phyloP scores from a whole-genome alignment of 225 moss, liverwort and hornwort species.

The Straminergon stramineum region DNA sequence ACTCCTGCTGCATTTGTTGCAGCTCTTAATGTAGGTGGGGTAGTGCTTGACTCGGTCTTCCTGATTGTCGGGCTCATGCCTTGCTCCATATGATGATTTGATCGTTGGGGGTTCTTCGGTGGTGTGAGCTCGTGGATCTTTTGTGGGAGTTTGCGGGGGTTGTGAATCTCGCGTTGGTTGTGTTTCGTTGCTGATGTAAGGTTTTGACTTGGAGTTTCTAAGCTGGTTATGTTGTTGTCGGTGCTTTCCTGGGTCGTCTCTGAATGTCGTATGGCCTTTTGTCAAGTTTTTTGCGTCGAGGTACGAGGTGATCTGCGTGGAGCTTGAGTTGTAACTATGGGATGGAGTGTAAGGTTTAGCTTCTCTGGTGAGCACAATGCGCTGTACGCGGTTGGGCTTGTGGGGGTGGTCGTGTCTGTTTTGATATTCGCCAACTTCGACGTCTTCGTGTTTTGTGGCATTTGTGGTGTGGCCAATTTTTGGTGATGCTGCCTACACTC shows the following conservation, averaged over 20 bases:
- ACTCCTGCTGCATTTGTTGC: neutral
- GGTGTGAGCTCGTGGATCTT: neutral
- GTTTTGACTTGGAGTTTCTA: neutral
- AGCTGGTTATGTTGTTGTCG: neutral
- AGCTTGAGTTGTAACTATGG: neutral
- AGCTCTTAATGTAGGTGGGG: neutral
- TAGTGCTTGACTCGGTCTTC: neutral
- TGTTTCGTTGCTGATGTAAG: neutral
- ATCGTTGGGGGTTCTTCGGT: neutral
- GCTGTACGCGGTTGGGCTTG: neutral
- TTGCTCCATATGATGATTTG: neutral
- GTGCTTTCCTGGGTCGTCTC: neutral
- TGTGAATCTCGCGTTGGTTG: neutral
- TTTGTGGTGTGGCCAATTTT: neutral
- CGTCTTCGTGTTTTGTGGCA: neutral
- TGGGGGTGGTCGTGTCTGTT: neutral
- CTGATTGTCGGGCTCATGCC: neutral
- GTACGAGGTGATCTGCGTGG: neutral
- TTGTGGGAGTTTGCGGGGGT: neutral
- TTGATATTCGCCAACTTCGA: neutral
- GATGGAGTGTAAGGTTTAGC: neutral
- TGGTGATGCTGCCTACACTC: neutral
- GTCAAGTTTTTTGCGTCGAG: neutral
- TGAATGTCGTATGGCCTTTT: neutral
- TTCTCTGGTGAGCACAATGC: neutral